Evolutionary conservation across 2,329 filamentous ascomycete genomes (phyloP), one percentile per base, ranked within the genome.

Genomic region (Claviceps quebecensis): DNA sequence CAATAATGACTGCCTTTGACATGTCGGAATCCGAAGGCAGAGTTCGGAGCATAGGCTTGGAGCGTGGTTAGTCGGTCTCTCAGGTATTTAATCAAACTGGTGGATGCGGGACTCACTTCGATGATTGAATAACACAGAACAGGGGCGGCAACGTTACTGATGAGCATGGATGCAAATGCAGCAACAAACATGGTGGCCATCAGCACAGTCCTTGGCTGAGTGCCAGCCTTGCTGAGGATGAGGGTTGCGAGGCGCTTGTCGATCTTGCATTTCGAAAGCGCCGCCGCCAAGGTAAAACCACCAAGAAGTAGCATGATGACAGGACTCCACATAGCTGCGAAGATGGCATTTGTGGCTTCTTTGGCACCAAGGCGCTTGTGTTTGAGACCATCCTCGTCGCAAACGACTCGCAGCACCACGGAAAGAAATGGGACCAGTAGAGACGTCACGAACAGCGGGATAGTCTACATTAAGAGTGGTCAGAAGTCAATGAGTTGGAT

Each of bases 121-220:
- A 98, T 95, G 61, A 98, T 96, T 19, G 89, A 95, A 67, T 94
- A 97, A 72, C 93, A 98, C 39, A 98, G 77, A 9, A 98, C 93
- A 0, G 93, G 93, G 1, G 94, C 91, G 1, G 93, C 93, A 29
- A 98, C 94, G 59, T 98, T 98, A 69, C 89, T 95, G 62, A 98
- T 97, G 75, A 95, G 88, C 93, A 98, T 98, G 60, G 89, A 96
- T 8, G 94, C 85, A 65, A 98, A 94, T 62, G 93, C 94, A 51
- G 91, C 90, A 43, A 98, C 93, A 60, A 96, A 90, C 93, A 98
- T 98, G 70, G 91, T 96, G 50, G 91, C 93, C n/a, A 98, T 69
- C 4, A 98, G 75, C 3, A 98, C 93, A 2, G 87, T 91, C 51
- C 83, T 77, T 9, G 93, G 93, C 60, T 83, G 85, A 3, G 93